phyloP scores from a whole-genome alignment of 1,139 yeast species.

The Debaryomycetaceae sp. region DNA sequence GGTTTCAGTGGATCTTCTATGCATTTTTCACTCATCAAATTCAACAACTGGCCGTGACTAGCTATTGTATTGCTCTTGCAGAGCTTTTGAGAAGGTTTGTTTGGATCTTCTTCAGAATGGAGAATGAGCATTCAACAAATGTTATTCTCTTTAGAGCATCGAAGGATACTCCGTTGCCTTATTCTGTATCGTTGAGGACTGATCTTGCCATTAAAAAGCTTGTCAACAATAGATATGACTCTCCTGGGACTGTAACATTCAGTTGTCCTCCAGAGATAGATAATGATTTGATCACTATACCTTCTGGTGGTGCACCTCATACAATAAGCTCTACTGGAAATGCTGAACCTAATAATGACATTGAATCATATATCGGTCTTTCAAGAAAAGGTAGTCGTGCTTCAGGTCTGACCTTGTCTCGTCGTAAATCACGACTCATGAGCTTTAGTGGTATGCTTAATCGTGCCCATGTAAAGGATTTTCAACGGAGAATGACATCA shows the following conservation, averaged over 20 bases:
- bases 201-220: conserved; percentile 39
- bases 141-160: conserved; percentile 82
- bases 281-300: conserved; percentile 1
- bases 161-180: conserved; percentile 83
- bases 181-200: conserved; percentile 42
- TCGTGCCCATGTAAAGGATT: conserved; percentile 84
- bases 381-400: neutral
- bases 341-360: neutral
- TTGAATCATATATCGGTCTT: neutral
- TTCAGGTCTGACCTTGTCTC: conserved; percentile 6
- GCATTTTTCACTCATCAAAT: conserved; percentile 66
- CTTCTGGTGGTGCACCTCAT: neutral
- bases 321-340: neutral
- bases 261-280: conserved; percentile 1
- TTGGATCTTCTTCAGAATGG: conserved; percentile 92
- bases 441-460: conserved; percentile 62
- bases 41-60: conserved; percentile 88
- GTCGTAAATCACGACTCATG: conserved; percentile 33
- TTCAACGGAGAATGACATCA: conserved; percentile 59
- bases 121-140: conserved; percentile 91
- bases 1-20: conserved; percentile 92
- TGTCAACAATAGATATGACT: conserved; percentile 32
- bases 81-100: conserved; percentile 78
- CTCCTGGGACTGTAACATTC: neutral
- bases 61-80: conserved; percentile 77